Conservation (phyloP, 768 basidiomycete genomes). For the Antrodiella citrinella region DNA sequence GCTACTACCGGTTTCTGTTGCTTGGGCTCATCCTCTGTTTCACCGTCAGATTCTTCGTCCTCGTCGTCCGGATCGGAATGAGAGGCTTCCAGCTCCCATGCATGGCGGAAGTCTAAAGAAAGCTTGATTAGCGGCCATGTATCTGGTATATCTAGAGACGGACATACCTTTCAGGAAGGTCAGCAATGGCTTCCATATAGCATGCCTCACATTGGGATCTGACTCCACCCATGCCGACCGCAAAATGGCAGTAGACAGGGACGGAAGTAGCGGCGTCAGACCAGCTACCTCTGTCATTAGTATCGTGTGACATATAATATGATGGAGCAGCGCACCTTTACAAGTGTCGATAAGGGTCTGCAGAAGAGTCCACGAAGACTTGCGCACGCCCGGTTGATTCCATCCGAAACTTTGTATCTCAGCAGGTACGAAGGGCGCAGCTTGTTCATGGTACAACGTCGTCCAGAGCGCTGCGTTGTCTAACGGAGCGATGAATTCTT, state of each 20-base stretch:
- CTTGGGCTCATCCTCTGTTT: neutral
- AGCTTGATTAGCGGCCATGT: neutral
- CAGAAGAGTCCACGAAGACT: constrained; percentile 58
- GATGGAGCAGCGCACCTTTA: constrained; percentile 31
- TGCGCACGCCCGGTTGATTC: constrained; percentile 64
- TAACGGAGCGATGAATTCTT: constrained; percentile 32
- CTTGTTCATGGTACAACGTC: constrained; percentile 36
- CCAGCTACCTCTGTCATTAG: constrained; percentile 12
- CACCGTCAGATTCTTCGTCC: neutral
- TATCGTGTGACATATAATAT: neutral
- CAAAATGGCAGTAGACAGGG: constrained; percentile 50
- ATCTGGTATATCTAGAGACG: neutral
- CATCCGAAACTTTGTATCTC: constrained; percentile 44
- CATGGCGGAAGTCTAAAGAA: constrained; percentile 47
- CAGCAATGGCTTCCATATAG: constrained; percentile 66
- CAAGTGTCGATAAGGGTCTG: constrained; percentile 34
- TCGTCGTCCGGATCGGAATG: constrained; percentile 30
- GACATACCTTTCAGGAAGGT: constrained; percentile 61
- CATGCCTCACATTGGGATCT: constrained; percentile 56
- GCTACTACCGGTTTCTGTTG: constrained; percentile 1
- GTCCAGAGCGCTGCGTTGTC: constrained; percentile 54
- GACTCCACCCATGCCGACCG: constrained; percentile 67
- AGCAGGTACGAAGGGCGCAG: constrained; percentile 31
- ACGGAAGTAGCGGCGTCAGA: constrained; percentile 28
- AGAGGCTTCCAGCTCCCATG: constrained; percentile 48